A percentile compares a stretch with the other conserved stretches of the same genome.
Evolutionary conservation across 164 flowering plant genomes (phyloP).

Genomic region (Kalanchoe fedtschenkoi): DNA sequence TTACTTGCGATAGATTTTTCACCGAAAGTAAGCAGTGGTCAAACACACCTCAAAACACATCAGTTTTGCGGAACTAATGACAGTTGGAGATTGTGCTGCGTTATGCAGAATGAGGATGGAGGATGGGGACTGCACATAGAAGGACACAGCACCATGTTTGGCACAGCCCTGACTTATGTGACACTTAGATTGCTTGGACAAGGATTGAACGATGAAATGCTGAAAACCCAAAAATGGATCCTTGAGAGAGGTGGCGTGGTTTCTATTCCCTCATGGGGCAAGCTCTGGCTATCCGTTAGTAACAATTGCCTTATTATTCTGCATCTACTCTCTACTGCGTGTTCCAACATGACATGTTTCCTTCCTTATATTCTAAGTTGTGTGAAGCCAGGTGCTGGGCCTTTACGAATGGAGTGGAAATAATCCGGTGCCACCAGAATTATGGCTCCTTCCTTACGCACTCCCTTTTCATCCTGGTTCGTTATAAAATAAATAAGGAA

Average conservation of each 20-base stretch:
- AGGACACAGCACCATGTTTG: slow-evolving; percentile 64
- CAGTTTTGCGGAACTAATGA: not conserved
- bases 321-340: no score
- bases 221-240: slow-evolving; percentile 35
- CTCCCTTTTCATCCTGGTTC: slow-evolving; percentile 43
- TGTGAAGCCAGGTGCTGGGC: slow-evolving; percentile 40
- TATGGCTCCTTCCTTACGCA: slow-evolving; percentile 36
- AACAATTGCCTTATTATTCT: not conserved
- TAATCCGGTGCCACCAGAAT: slow-evolving; percentile 45
- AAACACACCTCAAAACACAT: no score
- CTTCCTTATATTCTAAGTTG: slow-evolving; percentile 23
- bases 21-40: not conserved
- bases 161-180: slow-evolving; percentile 45
- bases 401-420: slow-evolving; percentile 41
- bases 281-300: slow-evolving; percentile 42
- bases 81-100: not conserved
- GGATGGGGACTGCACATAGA: slow-evolving; percentile 87
- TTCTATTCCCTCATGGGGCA: slow-evolving; percentile 49
- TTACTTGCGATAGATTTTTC: not conserved
- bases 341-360: no score
- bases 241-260: slow-evolving; percentile 34
- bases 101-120: slow-evolving; percentile 60
- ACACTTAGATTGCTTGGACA: slow-evolving; percentile 55
- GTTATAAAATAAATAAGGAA: not conserved
- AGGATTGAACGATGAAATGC: slow-evolving; percentile 33